Evolutionary conservation across 768 basidiomycete species (phyloP), one percentile per base, ranked within the genome.

Genomic region (Leccinum subgranulosum): DNA sequence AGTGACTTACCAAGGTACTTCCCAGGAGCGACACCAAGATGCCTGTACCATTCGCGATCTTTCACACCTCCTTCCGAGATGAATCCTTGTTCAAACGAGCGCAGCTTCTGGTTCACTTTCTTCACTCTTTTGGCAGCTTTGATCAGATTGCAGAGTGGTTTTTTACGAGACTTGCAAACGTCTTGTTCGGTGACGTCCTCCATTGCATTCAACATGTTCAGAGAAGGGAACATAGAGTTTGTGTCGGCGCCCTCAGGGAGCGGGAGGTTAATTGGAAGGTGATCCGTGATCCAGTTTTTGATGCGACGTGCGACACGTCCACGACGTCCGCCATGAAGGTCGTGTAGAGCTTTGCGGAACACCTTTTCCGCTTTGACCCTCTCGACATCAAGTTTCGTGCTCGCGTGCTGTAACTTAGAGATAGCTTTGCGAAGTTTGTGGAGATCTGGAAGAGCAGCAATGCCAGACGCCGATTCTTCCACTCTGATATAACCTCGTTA

Each of bases 11-110:
- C 87, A 41, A 88, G 83, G 84, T 87, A 87, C 70, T 90, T 86
- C 39, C 92, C 93, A 29, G 94, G 93, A 3, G 93, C 91, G 45
- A 93, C 90, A 49, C 82, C 92, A 15, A 93, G 79, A 72, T 94
- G 88, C 65, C 77, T 84, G 69, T 89, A 96, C 93, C 93, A 95
- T 68, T 91, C 87, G 31, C 90, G 79, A 54, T 86, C 84, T 62
- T 85, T 85, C 60, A 94, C 84, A 0, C 93, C 94, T 15, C 76
- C 84, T 64, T 87, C 76, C 6, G 84, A 84, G 58, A 94, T 87
- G 69, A 96, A 91, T 1, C 92, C 91, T 50, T 81, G 82, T 69
- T 93, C 91, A 62, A 92, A 92, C 7, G 75, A 72, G 11, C 77
- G 72, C n/a, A 92, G 74, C 69, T 86, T 89, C 73, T 80, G 73